Base-by-base conservation (phyloP, 2,329 filamentous ascomycete species). In the Colletotrichum lentis region DNA sequence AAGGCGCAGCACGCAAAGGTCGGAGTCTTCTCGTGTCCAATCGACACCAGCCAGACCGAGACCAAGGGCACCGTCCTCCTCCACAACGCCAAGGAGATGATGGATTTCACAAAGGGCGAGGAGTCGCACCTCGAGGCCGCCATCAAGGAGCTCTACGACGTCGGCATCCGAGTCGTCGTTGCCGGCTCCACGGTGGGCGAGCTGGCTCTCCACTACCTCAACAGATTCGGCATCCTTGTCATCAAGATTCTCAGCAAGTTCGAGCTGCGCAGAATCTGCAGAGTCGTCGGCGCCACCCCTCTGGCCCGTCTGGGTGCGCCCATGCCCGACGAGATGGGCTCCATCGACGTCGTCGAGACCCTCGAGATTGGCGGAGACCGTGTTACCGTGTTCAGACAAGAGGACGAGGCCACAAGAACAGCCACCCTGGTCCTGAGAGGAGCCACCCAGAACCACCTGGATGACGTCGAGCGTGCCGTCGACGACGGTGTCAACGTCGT, bases 281-380 rank as follows among this genome's bases (percentile, higher is more conserved):
- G 96, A 71, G 96, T 99, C 27, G 95, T 98, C 60, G 95, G 95
- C 71, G 96, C 96, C 64, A 97, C 96, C 16, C 96, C 96, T n/a
- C 87, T 99, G 70, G 96, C 96, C 61, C 91, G 96, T 74, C 86
- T 99, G 55, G 96, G 96, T 72, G 96, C 96, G 18, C 96, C 96
- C 52, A 99, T 99, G 96, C 96, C 96, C n/a, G 96, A 99, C 74
- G 96, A 99, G 85, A 98, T 97, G 94, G 96, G 96, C 72, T 91
- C 82, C 74, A 89, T 99, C 71, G 96, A 99, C 78, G 81, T 99
- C 65, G 96, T 99, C 39, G 96, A 99, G 86, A 98, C 96, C 1
- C 86, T 96, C 52, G 96, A 99, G 82, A 98, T 99, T 78, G 96
- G 96, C 72, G 96, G 96, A 74, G 96, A 99, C 84, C 91, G 96